A percentile compares a stretch with the other conserved stretches of the same genome.
Conservation (phyloP, 2,329 filamentous ascomycete species). For the Graphilbum sp. region DNA sequence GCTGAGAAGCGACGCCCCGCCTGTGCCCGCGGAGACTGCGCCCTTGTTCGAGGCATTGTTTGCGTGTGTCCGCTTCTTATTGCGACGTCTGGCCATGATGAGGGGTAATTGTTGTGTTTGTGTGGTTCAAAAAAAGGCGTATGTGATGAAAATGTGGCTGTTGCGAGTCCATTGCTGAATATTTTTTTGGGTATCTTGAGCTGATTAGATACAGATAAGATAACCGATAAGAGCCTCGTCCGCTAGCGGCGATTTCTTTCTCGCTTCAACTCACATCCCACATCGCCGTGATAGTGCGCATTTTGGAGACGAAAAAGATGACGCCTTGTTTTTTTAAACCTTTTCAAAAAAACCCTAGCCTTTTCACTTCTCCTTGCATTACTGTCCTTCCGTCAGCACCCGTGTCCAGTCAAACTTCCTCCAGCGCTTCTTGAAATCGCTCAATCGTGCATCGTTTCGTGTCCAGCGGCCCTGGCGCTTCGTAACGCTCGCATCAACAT, state of each 20-base stretch:
- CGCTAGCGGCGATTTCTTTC: no score
- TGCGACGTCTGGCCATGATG: slow-evolving; percentile 63
- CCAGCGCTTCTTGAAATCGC: slow-evolving; percentile 73
- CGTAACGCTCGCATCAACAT: slow-evolving; percentile 63
- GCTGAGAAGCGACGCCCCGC: slow-evolving; percentile 45
- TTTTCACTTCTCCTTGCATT: no score
- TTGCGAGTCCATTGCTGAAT: no score
- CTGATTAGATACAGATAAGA: neutral
- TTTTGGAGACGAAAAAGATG: no score
- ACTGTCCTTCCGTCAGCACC: slow-evolving; percentile 27
- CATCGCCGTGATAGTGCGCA: no score
- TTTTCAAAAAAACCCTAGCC: no score
- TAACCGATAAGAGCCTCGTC: no score
- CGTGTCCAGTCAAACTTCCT: slow-evolving; percentile 79
- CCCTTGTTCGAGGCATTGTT: slow-evolving; percentile 35
- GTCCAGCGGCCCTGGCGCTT: slow-evolving; percentile 84
- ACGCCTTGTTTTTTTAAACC: no score
- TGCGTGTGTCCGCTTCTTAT: slow-evolving; percentile 82
- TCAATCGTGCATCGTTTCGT: slow-evolving; percentile 50
- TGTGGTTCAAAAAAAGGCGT: no score
- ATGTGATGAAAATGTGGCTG: no score
- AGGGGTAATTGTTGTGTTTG: neutral
- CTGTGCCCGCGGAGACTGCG: slow-evolving; percentile 29
- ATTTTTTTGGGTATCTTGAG: neutral
- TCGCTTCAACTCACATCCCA: no score